Conservation (phyloP, 352 stramenopile species). For the Phytophthora nicotianae region DNA sequence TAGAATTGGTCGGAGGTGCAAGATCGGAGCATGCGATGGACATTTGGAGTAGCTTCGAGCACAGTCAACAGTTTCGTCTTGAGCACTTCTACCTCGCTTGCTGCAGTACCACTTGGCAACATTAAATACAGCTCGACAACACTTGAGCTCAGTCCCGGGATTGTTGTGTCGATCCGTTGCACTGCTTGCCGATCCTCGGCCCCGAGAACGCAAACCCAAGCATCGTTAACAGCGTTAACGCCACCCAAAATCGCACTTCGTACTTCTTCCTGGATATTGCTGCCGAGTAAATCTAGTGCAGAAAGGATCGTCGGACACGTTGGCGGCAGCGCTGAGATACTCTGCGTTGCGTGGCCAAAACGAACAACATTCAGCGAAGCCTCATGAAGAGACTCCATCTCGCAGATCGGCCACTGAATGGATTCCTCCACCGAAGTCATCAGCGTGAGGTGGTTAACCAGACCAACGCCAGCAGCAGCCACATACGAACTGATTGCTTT, state of each 20-base stretch:
- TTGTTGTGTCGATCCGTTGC: constrained; percentile 45
- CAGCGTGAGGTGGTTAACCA: constrained; percentile 31
- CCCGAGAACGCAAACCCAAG: constrained; percentile 12
- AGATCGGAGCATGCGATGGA: constrained; percentile 16
- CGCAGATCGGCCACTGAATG: constrained; percentile 23
- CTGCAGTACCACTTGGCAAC: constrained; percentile 7
- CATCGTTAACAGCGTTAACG: constrained; percentile 18
- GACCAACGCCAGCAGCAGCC: constrained; percentile 2
- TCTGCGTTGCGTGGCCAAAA: constrained; percentile 6
- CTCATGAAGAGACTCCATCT: constrained; percentile 9
- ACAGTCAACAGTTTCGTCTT: constrained; percentile 18
- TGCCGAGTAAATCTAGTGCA: constrained; percentile 26
- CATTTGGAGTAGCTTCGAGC: constrained; percentile 7
- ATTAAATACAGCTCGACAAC: constrained; percentile 40
- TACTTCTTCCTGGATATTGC: constrained; percentile 35
- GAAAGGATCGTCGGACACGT: constrained; percentile 14
- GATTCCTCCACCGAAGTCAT: constrained; percentile 31
- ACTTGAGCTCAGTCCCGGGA: constrained; percentile 30
- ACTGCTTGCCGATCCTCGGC: constrained; percentile 8
- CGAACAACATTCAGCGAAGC: constrained; percentile 13
- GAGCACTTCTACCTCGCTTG: constrained; percentile 8
- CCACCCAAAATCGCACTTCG: constrained; percentile 21
- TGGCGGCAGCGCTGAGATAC: constrained; percentile 6
- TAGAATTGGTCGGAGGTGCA: constrained; percentile 26
- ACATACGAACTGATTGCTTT: constrained; percentile 21